These are phyloP conservation scores for Theobroma cacao DNA, from an alignment of 345 rosid species.

Conservation along the genomic window DNA sequence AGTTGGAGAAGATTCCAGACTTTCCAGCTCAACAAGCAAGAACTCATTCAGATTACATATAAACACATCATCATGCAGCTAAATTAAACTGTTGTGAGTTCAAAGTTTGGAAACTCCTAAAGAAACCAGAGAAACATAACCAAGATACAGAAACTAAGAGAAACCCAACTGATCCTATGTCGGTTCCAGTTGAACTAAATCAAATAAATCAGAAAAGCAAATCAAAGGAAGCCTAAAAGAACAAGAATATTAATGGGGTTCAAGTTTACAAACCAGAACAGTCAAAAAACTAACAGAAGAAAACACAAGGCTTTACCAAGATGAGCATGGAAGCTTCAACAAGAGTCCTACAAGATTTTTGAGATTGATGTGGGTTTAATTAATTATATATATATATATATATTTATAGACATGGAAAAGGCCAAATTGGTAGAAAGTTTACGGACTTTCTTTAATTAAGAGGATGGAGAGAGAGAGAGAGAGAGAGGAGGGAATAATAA, in stretches of 20 bases:
- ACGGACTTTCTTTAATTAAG: too few species aligned
- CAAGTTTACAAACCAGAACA: neutral
- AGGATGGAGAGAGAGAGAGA: neutral
- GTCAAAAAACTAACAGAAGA: neutral
- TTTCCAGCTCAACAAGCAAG: neutral
- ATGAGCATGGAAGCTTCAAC: conserved; percentile 6
- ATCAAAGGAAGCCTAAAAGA: neutral
- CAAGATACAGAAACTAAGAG: neutral
- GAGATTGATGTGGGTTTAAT: neutral
- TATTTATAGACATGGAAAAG: neutral
- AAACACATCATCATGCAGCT: neutral
- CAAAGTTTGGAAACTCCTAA: neutral
- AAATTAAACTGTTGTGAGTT: neutral
- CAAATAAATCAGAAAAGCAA: neutral
- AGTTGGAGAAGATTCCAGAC: neutral
- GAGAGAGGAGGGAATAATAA: neutral
- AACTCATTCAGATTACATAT: neutral
- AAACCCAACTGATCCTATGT: neutral
- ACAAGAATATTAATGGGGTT: neutral
- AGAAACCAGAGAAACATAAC: neutral
- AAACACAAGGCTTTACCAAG: neutral
- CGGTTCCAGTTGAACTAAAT: neutral
- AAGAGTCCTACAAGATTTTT: neutral
- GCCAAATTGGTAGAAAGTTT: neutral
- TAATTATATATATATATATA: neutral